phyloP scores from a whole-genome alignment of 805 yeast genomes.

The Yamadazyma nakazawae region DNA sequence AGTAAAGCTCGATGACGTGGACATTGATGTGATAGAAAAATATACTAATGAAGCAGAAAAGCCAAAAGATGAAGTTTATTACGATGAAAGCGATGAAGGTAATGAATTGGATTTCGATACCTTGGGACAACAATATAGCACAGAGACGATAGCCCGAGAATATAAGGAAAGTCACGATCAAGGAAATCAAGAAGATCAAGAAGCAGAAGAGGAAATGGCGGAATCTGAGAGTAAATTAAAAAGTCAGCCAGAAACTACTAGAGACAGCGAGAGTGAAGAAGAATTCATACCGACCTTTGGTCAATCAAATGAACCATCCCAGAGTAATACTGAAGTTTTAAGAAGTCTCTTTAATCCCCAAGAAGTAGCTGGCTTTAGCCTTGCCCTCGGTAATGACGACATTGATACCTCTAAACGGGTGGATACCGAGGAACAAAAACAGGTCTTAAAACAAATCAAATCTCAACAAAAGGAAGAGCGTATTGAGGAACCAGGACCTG shows the following conservation, averaged over 20 bases:
- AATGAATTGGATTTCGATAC: slow-evolving; percentile 36
- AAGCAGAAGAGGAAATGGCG: slow-evolving; percentile 2
- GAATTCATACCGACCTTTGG: slow-evolving; percentile 59
- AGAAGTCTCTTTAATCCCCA: slow-evolving; percentile 55
- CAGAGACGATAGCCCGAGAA: slow-evolving; percentile 20
- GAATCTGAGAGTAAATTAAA: slow-evolving; percentile 1
- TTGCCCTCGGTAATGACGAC: slow-evolving; percentile 40
- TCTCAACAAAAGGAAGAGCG: slow-evolving; percentile 17
- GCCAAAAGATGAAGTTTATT: slow-evolving; percentile 29
- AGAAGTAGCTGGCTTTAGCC: slow-evolving; percentile 29
- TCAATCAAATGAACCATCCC: slow-evolving; percentile 2
- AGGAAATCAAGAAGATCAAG: slow-evolving; percentile 3
- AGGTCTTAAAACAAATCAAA: slow-evolving; percentile 29
- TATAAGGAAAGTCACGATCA: slow-evolving; percentile 15
- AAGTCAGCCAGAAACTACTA: not conserved
- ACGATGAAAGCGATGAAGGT: slow-evolving; percentile 40
- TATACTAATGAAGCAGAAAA: slow-evolving; percentile 20
- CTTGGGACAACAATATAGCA: slow-evolving; percentile 18
- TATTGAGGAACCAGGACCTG: slow-evolving; percentile 2
- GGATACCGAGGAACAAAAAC: slow-evolving; percentile 17
- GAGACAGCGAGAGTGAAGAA: slow-evolving; percentile 21
- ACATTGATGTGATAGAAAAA: slow-evolving; percentile 17
- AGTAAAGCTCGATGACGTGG: slow-evolving; percentile 20
- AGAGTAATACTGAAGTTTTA: slow-evolving; percentile 51
- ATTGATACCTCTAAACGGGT: slow-evolving; percentile 33